These are phyloP conservation scores for Acrocalymma vagum DNA, from an alignment of 2,329 filamentous ascomycete species.

Conservation along the genomic window DNA sequence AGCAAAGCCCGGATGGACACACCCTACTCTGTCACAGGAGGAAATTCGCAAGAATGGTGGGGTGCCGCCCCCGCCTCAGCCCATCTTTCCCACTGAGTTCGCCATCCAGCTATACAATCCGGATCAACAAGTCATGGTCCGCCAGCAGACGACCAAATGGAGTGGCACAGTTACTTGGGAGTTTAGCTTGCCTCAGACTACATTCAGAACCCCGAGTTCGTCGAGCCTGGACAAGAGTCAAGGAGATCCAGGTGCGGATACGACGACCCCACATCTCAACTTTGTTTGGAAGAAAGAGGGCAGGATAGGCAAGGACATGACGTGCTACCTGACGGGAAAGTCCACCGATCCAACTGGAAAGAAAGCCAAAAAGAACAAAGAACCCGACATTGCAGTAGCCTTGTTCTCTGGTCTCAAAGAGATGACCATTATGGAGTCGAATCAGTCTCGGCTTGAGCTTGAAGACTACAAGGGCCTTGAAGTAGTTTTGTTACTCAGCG, in stretches of 20 bases:
- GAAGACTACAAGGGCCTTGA: slow-evolving; percentile 95
- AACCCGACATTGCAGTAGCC: slow-evolving; percentile 95
- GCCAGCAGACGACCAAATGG: slow-evolving; percentile 78
- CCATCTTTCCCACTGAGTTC: slow-evolving; percentile 80
- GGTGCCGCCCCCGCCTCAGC: slow-evolving; percentile 70
- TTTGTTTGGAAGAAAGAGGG: slow-evolving; percentile 93
- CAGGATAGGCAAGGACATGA: slow-evolving; percentile 85
- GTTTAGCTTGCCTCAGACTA: slow-evolving; percentile 88
- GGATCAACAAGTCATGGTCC: slow-evolving; percentile 80
- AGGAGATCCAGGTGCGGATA: slow-evolving; percentile 64
- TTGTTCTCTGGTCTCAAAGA: slow-evolving; percentile 77
- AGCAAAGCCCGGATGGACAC: slow-evolving; percentile 84
- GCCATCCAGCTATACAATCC: slow-evolving; percentile 93
- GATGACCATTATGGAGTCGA: slow-evolving; percentile 91
- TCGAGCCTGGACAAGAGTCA: slow-evolving; percentile 80
- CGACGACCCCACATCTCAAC: slow-evolving; percentile 72
- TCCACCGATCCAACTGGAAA: slow-evolving; percentile 71
- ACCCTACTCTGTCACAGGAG: slow-evolving; percentile 81
- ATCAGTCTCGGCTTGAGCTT: slow-evolving; percentile 87
- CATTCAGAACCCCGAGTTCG: slow-evolving; percentile 80
- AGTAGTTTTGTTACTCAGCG: slow-evolving; percentile 73
- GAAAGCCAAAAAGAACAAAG: slow-evolving; percentile 74
- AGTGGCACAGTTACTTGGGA: slow-evolving; percentile 84
- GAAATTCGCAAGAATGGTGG: slow-evolving; percentile 77
- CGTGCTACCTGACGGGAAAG: slow-evolving; percentile 85